These are phyloP conservation scores for Hymenoscyphus linearis DNA, from an alignment of 2,329 filamentous ascomycete genomes.

Conservation along the genomic window DNA sequence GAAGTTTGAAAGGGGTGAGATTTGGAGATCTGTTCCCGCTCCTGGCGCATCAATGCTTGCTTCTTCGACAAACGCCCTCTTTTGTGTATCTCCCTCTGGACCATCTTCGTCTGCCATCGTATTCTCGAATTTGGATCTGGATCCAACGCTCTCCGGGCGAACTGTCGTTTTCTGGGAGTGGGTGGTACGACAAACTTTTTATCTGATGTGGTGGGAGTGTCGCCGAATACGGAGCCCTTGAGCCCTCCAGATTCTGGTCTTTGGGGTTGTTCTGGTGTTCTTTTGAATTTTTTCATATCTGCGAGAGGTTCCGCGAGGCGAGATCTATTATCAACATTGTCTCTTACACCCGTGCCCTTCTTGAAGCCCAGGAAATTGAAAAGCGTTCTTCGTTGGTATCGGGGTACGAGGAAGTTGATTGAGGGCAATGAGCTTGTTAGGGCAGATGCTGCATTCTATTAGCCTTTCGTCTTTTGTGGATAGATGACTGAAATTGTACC, in stretches of 20 bases:
- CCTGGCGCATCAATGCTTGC: slow-evolving; percentile 61
- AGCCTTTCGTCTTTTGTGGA: slow-evolving; percentile 7
- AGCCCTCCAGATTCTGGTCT: slow-evolving; percentile 41
- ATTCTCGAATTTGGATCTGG: slow-evolving; percentile 68
- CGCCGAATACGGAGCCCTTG: slow-evolving; percentile 48
- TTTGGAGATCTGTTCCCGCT: slow-evolving; percentile 51
- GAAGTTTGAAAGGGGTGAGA: slow-evolving; percentile 75
- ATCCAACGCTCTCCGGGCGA: slow-evolving; percentile 62
- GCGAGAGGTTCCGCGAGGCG: slow-evolving; percentile 49
- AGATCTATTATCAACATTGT: background rate
- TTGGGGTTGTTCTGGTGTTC: slow-evolving; percentile 15
- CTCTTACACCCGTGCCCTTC: background rate
- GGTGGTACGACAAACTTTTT: no score
- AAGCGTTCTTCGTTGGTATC: slow-evolving; percentile 26
- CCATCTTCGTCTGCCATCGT: slow-evolving; percentile 78
- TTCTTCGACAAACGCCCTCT: slow-evolving; percentile 61
- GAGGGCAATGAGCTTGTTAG: slow-evolving; percentile 36
- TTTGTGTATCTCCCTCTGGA: slow-evolving; percentile 67
- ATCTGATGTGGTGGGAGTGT: slow-evolving; percentile 27
- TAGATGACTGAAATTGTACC: slow-evolving; percentile 41
- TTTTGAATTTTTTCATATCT: slow-evolving; percentile 45
- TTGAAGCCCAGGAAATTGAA: slow-evolving; percentile 8
- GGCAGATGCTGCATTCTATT: slow-evolving; percentile 24
- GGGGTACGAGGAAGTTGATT: slow-evolving; percentile 31
- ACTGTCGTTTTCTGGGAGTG: no score